Evolutionary conservation across 75 land plant species (phyloP), one percentile per base, ranked within the genome.

Genomic region (Sequoia sempervirens): DNA sequence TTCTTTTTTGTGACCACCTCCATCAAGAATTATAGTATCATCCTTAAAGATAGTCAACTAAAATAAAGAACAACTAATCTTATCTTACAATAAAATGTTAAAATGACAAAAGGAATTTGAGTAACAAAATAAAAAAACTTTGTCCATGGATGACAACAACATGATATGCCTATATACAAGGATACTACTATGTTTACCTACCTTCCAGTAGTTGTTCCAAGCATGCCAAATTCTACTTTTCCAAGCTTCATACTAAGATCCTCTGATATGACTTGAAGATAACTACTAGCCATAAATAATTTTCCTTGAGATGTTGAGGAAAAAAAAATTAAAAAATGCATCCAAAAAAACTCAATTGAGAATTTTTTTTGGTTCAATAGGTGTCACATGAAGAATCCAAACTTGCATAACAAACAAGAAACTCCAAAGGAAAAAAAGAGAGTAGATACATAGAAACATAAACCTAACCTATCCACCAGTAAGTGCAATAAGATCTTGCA

Each of bases 191-290:
- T 38, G 38, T 54, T 30, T 53, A 54, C 83, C 66, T 38, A 93
- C 97, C 93, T 92, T 95, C 85, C 95, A n/a, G n/a, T 96, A 66
- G 95, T 93, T n/a, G 88, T 68, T 52, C 97, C 99, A 46, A 97
- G 90, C 94, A 92, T 89, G 4, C 89, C 89, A 7, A 79, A 17
- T 66, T 92, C 88, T 13, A 91, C 90, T 66, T 95, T 97, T n/a
- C 95, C 97, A 84, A 97, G 89, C 79, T 88, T 95, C 89, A 93
- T 69, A 3, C 95, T 95, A 70, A 92, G 88, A 43, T 95, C 99
- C 69, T 97, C 95, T 46, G 91, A 93, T 64, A 96, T 91, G 15
- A 96, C 85, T 97, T 96, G 84, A 5, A 88, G 40, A 73, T 32
- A 58, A 20, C 37, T 47, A 72, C 80, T 32, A 70, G 30, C 52